Base-by-base conservation (phyloP, 768 basidiomycete species). In the Kwoniella dejecticola region DNA sequence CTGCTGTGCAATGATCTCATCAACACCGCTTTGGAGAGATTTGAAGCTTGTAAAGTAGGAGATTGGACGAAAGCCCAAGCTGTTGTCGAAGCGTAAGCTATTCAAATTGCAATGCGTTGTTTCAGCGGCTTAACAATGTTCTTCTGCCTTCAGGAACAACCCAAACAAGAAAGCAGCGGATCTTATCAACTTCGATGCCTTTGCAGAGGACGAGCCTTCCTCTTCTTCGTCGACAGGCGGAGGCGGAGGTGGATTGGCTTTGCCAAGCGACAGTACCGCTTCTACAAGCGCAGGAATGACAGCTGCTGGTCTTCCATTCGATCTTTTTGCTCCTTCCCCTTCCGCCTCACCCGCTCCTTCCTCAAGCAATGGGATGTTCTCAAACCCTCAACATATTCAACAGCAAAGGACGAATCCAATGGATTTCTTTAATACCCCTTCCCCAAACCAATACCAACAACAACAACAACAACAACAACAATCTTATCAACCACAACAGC, bases 1-100 rank as follows among this genome's bases (percentile, higher is more conserved):
- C 82, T 99, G 17, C 86, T 98, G 77, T 94, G 94, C 63, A 99
- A 99, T 78, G 96, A 99, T 79, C 90, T 96, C 72, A 93, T 99
- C 79, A 99, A 99, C 80, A 89, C 86, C 19, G 91, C 93, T 13
- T 79, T 97, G 13, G 84, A 85, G 27, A 88, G 95, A 23, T 97
- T 93, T 76, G 92, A 97, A 60, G 88, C 91, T 0, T 97, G 89
- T 84, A 91, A 91, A 80, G 86, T 85, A 59, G 96, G 96, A 52
- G 93, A 99, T 80, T 94, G 86, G 74, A 81, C 82, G 1, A 76
- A 78, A 23, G 80, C 77, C 2, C 76, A 77, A 13, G 79, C 80
- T 40, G 71, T 82, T 41, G 78, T 80, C 26, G 79, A 79, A 11
- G 70, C 80, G 79, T 81, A 55, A 66, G 80, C 75, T 33, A 10